Percentiles rank a stretch among this genome's conserved stretches.
Conservation (phyloP, 2,329 filamentous ascomycete genomes). For the Purpureocillium takamizusanense region DNA sequence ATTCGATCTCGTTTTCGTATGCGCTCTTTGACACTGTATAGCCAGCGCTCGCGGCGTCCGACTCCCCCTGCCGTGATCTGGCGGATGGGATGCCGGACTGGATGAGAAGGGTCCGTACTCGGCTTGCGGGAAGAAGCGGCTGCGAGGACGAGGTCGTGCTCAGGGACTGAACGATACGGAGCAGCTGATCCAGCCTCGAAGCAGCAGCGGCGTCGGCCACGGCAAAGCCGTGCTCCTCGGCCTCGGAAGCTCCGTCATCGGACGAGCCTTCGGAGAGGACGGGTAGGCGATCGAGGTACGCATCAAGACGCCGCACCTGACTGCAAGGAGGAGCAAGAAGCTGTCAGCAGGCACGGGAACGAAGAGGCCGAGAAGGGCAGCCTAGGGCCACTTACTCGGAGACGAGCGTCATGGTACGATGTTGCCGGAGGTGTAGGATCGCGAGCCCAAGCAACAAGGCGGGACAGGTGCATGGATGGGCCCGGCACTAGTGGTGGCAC, state of each 20-base stretch:
- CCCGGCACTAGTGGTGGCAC: no score
- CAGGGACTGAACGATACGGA: conserved; percentile 60
- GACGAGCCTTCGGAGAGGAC: conserved; percentile 29
- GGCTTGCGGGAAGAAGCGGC: conserved; percentile 48
- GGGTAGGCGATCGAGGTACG: conserved; percentile 54
- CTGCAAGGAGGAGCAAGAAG: conserved; percentile 20
- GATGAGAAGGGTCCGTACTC: conserved; percentile 53
- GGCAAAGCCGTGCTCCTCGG: conserved; percentile 23
- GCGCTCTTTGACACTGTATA: conserved; percentile 26
- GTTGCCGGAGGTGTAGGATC: no score
- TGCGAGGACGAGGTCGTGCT: conserved; percentile 60
- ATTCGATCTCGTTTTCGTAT: conserved; percentile 75
- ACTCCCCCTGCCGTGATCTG: conserved; percentile 20
- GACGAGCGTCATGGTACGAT: conserved; percentile 33
- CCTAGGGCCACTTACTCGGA: conserved; percentile 30
- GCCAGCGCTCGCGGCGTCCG: conserved; percentile 12
- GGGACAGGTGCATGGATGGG: no score
- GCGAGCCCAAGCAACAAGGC: no score
- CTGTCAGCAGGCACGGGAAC: conserved; percentile 9
- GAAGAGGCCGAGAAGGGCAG: background rate
- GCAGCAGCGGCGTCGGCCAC: conserved; percentile 36
- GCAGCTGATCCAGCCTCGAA: conserved; percentile 50
- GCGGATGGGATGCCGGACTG: conserved; percentile 47
- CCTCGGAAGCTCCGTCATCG: conserved; percentile 29
- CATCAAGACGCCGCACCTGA: conserved; percentile 54